A percentile compares a stretch with the other conserved stretches of the same genome.
phyloP scores from a whole-genome alignment of 2,329 filamentous ascomycete genomes.

The Tolypocladium nubicola region DNA sequence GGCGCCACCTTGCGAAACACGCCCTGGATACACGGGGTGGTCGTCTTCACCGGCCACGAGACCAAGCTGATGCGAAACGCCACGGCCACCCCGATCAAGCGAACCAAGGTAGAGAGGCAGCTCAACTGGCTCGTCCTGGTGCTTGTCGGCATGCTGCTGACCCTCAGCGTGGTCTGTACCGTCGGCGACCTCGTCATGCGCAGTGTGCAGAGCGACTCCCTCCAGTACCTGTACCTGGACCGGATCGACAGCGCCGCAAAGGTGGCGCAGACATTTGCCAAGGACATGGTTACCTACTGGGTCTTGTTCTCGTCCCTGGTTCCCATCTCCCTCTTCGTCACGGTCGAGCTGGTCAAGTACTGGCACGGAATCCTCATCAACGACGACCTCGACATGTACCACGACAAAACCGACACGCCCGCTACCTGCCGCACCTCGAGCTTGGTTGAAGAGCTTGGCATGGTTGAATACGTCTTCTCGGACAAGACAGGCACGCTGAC shows the following conservation, averaged over 20 bases:
- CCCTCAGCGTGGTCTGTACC: conserved; percentile 80
- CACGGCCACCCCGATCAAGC: conserved; percentile 93
- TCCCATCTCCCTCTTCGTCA: conserved; percentile 95
- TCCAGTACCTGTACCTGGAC: conserved; percentile 64
- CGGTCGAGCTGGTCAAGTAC: conserved; percentile 95
- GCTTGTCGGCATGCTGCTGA: conserved; percentile 73
- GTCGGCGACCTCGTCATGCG: conserved; percentile 81
- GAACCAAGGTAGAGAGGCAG: conserved; percentile 88
- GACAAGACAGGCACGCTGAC: conserved; percentile 96
- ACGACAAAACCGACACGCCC: conserved; percentile 88
- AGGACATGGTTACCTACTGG: conserved; percentile 97
- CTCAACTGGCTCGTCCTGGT: conserved; percentile 90
- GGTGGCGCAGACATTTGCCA: conserved; percentile 72
- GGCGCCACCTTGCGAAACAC: conserved; percentile 93
- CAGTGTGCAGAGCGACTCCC: conserved; percentile 46
- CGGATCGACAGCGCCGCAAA: conserved; percentile 40
- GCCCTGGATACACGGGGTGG: conserved; percentile 90
- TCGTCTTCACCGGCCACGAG: conserved; percentile 90
- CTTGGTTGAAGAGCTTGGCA: conserved; percentile 90
- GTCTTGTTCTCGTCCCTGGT: conserved; percentile 94
- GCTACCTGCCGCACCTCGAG: conserved; percentile 94
- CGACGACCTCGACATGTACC: conserved; percentile 95
- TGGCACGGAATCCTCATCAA: conserved; percentile 97
- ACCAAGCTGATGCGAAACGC: conserved; percentile 99
- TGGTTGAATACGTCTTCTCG: conserved; percentile 97